These are phyloP conservation scores for Hypomontagnella submonticulosa DNA, from an alignment of 495 filamentous ascomycete genomes.

Conservation along the genomic window DNA sequence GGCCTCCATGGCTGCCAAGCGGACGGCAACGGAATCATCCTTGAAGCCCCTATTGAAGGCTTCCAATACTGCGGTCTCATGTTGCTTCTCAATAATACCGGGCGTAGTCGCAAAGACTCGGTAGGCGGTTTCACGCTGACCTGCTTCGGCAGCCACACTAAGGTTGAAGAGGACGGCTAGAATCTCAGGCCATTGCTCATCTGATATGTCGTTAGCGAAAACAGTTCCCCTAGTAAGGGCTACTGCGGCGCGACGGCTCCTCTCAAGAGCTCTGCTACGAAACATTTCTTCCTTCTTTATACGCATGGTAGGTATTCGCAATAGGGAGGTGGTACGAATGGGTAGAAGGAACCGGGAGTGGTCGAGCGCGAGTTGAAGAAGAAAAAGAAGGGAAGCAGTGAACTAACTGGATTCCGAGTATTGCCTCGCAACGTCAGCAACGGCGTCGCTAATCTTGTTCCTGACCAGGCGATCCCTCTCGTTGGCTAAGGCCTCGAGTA, in stretches of 20 bases:
- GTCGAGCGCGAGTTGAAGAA: neutral
- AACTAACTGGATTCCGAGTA: constrained; percentile 88
- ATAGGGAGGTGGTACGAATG: neutral
- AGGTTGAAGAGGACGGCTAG: constrained; percentile 85
- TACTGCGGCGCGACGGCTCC: neutral
- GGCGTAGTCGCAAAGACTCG: constrained; percentile 95
- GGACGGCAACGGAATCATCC: constrained; percentile 84
- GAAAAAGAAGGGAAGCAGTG: constrained; percentile 10
- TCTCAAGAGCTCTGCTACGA: neutral
- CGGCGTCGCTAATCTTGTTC: constrained; percentile 95
- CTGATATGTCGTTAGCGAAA: constrained; percentile 59
- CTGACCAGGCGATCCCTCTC: constrained; percentile 78
- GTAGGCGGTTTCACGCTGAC: constrained; percentile 88
- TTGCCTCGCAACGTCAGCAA: constrained; percentile 93
- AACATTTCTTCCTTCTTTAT: neutral
- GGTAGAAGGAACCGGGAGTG: neutral
- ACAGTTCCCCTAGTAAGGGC: neutral
- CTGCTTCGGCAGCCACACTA: constrained; percentile 83
- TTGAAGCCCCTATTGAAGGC: constrained; percentile 93
- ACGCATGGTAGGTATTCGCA: too few species aligned
- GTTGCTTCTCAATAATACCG: constrained; percentile 94
- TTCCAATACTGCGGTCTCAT: constrained; percentile 82
- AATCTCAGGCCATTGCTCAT: constrained; percentile 89
- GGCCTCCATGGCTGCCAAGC: constrained; percentile 94
- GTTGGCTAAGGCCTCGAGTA: constrained; percentile 76